Evolutionary conservation across 2,329 filamentous ascomycete species (phyloP), one percentile per base, ranked within the genome.

Genomic region (Fusarium musae): DNA sequence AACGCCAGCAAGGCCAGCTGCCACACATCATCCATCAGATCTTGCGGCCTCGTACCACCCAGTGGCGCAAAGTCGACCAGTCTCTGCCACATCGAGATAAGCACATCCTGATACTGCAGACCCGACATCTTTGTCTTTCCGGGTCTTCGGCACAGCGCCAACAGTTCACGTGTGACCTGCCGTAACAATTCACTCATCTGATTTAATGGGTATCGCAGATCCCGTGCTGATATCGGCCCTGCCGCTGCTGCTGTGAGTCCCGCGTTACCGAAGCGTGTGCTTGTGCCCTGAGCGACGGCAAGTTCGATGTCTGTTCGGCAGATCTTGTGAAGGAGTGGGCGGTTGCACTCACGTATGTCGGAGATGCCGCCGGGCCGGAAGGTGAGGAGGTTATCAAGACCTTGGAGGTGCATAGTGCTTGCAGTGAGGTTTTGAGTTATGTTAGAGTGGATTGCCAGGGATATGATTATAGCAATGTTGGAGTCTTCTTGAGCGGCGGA

Each of bases 381-480:
- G 3, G 9, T 43, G 3, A 68, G 57, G 0, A 74, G 36, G 2
- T 43, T 61, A 21, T 75, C 52, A 4, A 76, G 59, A 11, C 69
- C 74, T 15, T 68, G 32, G 2, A 76, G 56, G 10, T 76, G 74
- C 46, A 76, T 68, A 5, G 16, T 15, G 9, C 64, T 63, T 6
- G 58, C 60, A 15, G 47, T 13, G 4, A 52, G 26, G 26, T 76
- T 65, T 17, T 53, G 47, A 1, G 52, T 63, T 9, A 76, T 63
- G 39, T 66, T 76, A 10, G 72, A 62, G 60, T 76, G 73, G 21
- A 75, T 73, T 9, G 72, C 63, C 9, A 76, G 52, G 6, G 72
- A 71, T 6, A 69, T 40, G 23, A 76, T 66, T 19, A 74, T 73
- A 19, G 72, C 72, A 3, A 76, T 53, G 6, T 75, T 76, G n/a